A percentile compares a stretch with the other conserved stretches of the same genome.
phyloP scores from a whole-genome alignment of 208 protist species.

The Crithidia brevicula region DNA sequence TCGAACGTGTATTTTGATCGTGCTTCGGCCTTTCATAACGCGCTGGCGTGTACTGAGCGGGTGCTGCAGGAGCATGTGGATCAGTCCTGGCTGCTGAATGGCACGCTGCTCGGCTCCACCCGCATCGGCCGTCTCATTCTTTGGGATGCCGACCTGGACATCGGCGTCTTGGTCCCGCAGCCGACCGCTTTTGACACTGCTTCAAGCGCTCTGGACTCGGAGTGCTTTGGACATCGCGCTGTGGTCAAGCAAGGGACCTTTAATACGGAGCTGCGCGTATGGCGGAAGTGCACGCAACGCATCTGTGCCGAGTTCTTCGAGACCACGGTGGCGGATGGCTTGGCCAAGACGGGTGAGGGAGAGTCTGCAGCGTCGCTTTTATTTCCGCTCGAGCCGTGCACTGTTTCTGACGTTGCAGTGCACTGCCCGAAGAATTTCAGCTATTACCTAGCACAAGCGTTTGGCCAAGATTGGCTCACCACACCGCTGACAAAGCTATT shows the following conservation, averaged over 20 bases:
- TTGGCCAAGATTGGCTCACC: slow-evolving; percentile 74
- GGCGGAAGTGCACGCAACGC: slow-evolving; percentile 75
- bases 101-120: slow-evolving; percentile 75
- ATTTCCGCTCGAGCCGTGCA: slow-evolving; percentile 69
- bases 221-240: slow-evolving; percentile 60
- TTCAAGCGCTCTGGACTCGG: slow-evolving; percentile 31
- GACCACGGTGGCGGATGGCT: slow-evolving; percentile 29
- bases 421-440: slow-evolving; percentile 69
- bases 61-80: slow-evolving; percentile 43
- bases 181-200: slow-evolving; percentile 39
- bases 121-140: slow-evolving; percentile 75
- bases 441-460: slow-evolving; percentile 71
- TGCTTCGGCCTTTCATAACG: slow-evolving; percentile 61
- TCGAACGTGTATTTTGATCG: slow-evolving; percentile 77
- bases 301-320: slow-evolving; percentile 84
- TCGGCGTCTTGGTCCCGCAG: slow-evolving; percentile 52
- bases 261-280: slow-evolving; percentile 44
- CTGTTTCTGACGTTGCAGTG: slow-evolving; percentile 48
- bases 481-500: slow-evolving; percentile 70
- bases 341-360: slow-evolving; percentile 52
- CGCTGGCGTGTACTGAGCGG: slow-evolving; percentile 58
- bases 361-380: slow-evolving; percentile 41
- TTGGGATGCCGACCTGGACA: slow-evolving; percentile 87
- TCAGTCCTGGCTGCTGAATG: slow-evolving; percentile 76
- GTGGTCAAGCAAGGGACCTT: slow-evolving; percentile 28